Conservation (phyloP, 352 stramenopile genomes). For the Peronospora destructor region DNA sequence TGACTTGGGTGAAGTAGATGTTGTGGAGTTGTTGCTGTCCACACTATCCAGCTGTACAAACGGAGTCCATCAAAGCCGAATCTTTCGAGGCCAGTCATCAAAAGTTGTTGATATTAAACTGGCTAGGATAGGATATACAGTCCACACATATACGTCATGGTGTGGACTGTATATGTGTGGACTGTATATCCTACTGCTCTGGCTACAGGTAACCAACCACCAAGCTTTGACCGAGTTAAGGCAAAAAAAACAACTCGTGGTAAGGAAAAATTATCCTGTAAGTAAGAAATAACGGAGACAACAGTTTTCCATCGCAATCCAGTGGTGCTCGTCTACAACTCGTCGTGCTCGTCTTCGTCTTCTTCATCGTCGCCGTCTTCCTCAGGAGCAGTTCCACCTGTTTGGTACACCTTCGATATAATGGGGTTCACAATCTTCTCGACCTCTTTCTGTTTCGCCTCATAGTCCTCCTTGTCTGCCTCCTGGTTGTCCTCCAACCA, state of each 20-base stretch:
- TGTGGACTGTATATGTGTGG: too few species aligned
- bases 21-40: slow-evolving; percentile 5
- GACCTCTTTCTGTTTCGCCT: slow-evolving; percentile 98
- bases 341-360: slow-evolving; percentile 85
- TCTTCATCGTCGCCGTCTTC: slow-evolving; percentile 81
- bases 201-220: background rate
- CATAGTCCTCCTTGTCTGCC: slow-evolving; percentile 96
- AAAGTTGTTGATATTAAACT: slow-evolving; percentile 16
- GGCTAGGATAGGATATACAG: slow-evolving; percentile 1
- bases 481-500: slow-evolving; percentile 99
- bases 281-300: slow-evolving; percentile 36
- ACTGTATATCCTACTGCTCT: background rate
- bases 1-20: slow-evolving; percentile 4
- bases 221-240: too few species aligned
- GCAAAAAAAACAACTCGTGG: background rate
- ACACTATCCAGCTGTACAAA: slow-evolving; percentile 2
- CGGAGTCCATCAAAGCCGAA: slow-evolving; percentile 6
- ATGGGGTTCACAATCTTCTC: slow-evolving; percentile 98
- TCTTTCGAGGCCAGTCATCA: slow-evolving; percentile 15
- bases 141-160: background rate
- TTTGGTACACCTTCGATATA: slow-evolving; percentile 96
- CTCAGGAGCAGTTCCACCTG: slow-evolving; percentile 48
- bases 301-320: slow-evolving; percentile 23
- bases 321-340: slow-evolving; percentile 83
- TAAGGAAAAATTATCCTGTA: slow-evolving; percentile 14